Evolutionary conservation across 2,329 filamentous ascomycete genomes (phyloP).

Genomic region (Xylariaceae sp.): DNA sequence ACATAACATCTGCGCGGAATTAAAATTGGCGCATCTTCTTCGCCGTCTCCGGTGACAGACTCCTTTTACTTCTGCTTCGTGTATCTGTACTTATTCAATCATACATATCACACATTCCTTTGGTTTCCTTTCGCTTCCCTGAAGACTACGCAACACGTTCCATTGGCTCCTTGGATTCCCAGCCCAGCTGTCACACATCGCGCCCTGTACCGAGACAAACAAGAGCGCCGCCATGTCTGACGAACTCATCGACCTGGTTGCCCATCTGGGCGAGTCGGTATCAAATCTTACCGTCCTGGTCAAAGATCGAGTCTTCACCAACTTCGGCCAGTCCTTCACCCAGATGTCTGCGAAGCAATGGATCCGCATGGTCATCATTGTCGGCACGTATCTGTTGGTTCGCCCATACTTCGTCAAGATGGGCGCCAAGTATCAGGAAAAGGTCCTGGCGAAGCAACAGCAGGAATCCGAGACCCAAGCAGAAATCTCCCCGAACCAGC

Average conservation of each 20-base stretch:
- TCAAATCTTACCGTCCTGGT: slow-evolving; percentile 20
- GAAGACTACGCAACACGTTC: neutral
- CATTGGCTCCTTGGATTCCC: too few relatives aligned
- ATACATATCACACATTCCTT: neutral
- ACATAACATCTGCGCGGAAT: neutral
- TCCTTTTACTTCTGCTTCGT: neutral
- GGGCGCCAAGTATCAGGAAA: slow-evolving; percentile 55
- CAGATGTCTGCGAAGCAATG: slow-evolving; percentile 45
- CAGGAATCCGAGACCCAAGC: slow-evolving; percentile 37
- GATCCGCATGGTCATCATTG: slow-evolving; percentile 63
- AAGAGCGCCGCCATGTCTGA: slow-evolving; percentile 17
- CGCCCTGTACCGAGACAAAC: too few relatives aligned
- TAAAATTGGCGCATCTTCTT: too few relatives aligned
- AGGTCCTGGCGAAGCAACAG: slow-evolving; percentile 54
- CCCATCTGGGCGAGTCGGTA: slow-evolving; percentile 22
- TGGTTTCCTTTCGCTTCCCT: neutral
- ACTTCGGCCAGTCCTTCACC: slow-evolving; percentile 41
- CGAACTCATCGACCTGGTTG: slow-evolving; percentile 23
- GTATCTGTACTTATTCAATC: neutral
- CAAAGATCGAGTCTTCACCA: slow-evolving; percentile 34
- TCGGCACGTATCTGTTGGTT: slow-evolving; percentile 65
- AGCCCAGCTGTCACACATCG: too few relatives aligned
- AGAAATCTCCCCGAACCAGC: slow-evolving; percentile 56
- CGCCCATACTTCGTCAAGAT: slow-evolving; percentile 67
- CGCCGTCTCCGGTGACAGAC: neutral